Percentiles rank a stretch among this genome's conserved stretches.
These are phyloP conservation scores for Corynascus novoguineensis DNA, from an alignment of 495 filamentous ascomycete species.

Conservation along the genomic window DNA sequence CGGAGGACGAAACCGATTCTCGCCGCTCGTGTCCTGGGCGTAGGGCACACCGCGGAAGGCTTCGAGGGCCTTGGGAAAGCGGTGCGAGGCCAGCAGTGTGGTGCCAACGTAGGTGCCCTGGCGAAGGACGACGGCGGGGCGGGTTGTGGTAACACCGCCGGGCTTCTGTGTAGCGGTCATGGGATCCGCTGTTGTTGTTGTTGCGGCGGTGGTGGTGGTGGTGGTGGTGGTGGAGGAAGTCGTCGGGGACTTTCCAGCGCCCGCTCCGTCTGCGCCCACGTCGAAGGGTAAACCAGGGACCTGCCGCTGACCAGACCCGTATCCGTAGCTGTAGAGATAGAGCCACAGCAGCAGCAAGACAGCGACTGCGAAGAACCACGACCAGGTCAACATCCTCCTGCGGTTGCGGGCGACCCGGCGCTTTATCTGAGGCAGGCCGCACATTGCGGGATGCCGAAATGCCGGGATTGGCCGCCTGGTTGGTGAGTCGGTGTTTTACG, in stretches of 20 bases:
- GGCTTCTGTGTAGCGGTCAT: not conserved
- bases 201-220: not conserved
- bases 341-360: constrained; percentile 10
- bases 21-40: constrained; percentile 49
- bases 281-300: not conserved
- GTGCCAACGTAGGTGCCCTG: constrained; percentile 54
- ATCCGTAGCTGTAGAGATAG: not conserved
- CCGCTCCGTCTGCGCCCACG: not conserved
- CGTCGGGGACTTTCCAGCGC: too few species aligned
- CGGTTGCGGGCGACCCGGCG: not conserved
- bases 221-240: not conserved
- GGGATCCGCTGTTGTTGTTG: too few species aligned
- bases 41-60: constrained; percentile 59
- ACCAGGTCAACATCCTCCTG: not conserved
- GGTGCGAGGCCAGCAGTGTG: constrained; percentile 32
- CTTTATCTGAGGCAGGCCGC: not conserved
- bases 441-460: not conserved
- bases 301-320: not conserved
- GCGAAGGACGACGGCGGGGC: constrained; percentile 38
- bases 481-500: not conserved
- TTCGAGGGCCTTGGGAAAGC: constrained; percentile 46
- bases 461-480: not conserved
- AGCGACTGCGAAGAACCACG: constrained; percentile 3
- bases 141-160: not conserved
- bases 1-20: constrained; percentile 53